Evolutionary conservation across 2,329 filamentous ascomycete genomes (phyloP).

Genomic region (Alternaria postmessia): DNA sequence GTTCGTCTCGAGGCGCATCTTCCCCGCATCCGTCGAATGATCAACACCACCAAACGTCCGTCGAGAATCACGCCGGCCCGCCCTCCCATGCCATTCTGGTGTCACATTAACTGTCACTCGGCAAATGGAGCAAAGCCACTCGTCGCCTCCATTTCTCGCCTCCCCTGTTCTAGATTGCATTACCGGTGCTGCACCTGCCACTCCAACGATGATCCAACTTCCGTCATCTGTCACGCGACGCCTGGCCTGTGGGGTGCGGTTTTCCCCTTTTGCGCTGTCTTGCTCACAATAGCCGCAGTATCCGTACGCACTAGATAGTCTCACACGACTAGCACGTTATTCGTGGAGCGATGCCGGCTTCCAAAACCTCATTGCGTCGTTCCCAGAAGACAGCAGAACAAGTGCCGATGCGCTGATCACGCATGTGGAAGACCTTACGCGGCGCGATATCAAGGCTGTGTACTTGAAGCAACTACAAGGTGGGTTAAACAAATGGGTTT

Average conservation of each 20-base stretch:
- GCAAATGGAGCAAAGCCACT: constrained; percentile 34
- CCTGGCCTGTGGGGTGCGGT: constrained; percentile 22
- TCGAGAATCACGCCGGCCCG: constrained; percentile 33
- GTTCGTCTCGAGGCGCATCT: constrained; percentile 33
- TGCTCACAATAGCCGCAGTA: constrained; percentile 65
- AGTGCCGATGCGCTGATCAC: constrained; percentile 68
- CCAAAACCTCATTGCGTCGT: constrained; percentile 72
- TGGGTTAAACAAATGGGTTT: constrained; percentile 30
- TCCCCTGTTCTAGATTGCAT: constrained; percentile 20
- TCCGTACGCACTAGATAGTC: constrained; percentile 74
- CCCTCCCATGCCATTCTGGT: constrained; percentile 28
- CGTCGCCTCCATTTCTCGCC: constrained; percentile 22
- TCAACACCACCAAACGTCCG: constrained; percentile 34
- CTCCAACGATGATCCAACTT: constrained; percentile 25
- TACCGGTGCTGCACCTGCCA: constrained; percentile 22
- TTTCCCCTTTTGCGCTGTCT: constrained; percentile 19
- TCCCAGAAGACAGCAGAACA: constrained; percentile 69
- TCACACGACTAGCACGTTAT: constrained; percentile 69
- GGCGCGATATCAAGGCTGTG: constrained; percentile 75
- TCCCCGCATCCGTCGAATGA: constrained; percentile 44
- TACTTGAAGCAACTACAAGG: constrained; percentile 80
- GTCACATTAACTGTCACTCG: constrained; percentile 14
- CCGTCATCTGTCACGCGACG: constrained; percentile 42
- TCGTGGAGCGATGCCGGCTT: constrained; percentile 74
- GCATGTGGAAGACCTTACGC: constrained; percentile 75